Percentiles rank a stretch among this genome's conserved stretches.
phyloP scores from a whole-genome alignment of 2,329 filamentous ascomycete genomes.

The Bipolaris zeicola region DNA sequence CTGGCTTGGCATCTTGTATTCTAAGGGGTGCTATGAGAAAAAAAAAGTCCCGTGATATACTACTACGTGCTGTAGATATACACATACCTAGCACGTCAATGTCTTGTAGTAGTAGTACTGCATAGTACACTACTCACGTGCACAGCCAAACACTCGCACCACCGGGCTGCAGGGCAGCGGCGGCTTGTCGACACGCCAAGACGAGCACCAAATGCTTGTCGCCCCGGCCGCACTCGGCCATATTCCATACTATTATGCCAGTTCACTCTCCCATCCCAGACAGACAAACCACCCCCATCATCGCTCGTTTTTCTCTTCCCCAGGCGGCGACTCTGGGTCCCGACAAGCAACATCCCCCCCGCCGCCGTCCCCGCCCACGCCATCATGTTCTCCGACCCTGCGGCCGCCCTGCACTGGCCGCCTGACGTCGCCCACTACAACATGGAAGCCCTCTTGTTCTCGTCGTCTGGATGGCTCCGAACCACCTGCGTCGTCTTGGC shows the following conservation, averaged over 20 bases:
- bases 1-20: no score
- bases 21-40: no score
- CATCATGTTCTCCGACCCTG: slow-evolving; percentile 43
- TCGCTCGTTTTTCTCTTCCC: not conserved
- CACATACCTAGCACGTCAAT: no score
- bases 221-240: not conserved
- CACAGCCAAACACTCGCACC: no score
- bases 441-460: slow-evolving; percentile 43
- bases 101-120: no score
- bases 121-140: no score
- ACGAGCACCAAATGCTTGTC: slow-evolving; percentile 13
- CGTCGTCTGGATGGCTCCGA: slow-evolving; percentile 45
- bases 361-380: not conserved
- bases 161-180: not conserved
- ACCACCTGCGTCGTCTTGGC: slow-evolving; percentile 44
- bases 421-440: slow-evolving; percentile 43
- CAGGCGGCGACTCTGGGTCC: slow-evolving; percentile 4
- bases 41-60: no score
- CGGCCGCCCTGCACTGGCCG: slow-evolving; percentile 42
- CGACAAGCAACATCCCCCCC: not conserved
- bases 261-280: no score
- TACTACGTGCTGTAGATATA: no score
- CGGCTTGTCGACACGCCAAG: slow-evolving; percentile 13
- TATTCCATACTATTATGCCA: no score
- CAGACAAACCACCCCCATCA: not conserved